Evolutionary conservation across 257 asterid species (phyloP).

Genomic region (Nicotiana noctiflora): DNA sequence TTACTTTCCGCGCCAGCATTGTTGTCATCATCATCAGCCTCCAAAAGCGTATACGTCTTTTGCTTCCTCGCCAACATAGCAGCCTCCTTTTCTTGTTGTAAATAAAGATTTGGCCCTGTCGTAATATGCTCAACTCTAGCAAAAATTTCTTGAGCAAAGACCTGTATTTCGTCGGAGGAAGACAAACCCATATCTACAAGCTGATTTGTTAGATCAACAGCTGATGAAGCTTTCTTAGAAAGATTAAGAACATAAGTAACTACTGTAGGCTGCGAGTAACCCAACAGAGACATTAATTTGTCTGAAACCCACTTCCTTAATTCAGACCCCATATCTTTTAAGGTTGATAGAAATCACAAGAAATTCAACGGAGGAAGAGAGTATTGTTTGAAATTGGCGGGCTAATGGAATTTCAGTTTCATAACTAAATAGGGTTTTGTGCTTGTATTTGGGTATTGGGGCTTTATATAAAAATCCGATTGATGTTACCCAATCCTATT

Average conservation of each 20-base stretch:
- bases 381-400: too few relatives aligned
- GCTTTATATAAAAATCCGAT: too few relatives aligned
- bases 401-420: too few relatives aligned
- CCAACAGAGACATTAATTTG: slow-evolving; percentile 57
- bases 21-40: slow-evolving; percentile 49
- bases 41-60: slow-evolving; percentile 57
- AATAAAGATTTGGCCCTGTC: slow-evolving; percentile 67
- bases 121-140: slow-evolving; percentile 62
- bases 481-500: too few relatives aligned
- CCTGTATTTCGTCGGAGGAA: slow-evolving; percentile 47
- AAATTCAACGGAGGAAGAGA: too few relatives aligned
- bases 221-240: slow-evolving; percentile 74
- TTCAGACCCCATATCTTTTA: slow-evolving; percentile 43
- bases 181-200: slow-evolving; percentile 55
- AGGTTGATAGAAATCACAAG: too few relatives aligned
- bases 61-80: slow-evolving; percentile 61
- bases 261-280: slow-evolving; percentile 62
- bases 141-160: slow-evolving; percentile 69
- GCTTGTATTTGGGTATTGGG: too few relatives aligned
- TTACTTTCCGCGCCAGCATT: neutral
- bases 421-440: too few relatives aligned
- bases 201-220: slow-evolving; percentile 52
- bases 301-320: slow-evolving; percentile 82
- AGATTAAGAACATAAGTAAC: slow-evolving; percentile 59
- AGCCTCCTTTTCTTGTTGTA: slow-evolving; percentile 72